phyloP scores from a whole-genome alignment of 495 filamentous ascomycete species.

The Cercophora sp. region DNA sequence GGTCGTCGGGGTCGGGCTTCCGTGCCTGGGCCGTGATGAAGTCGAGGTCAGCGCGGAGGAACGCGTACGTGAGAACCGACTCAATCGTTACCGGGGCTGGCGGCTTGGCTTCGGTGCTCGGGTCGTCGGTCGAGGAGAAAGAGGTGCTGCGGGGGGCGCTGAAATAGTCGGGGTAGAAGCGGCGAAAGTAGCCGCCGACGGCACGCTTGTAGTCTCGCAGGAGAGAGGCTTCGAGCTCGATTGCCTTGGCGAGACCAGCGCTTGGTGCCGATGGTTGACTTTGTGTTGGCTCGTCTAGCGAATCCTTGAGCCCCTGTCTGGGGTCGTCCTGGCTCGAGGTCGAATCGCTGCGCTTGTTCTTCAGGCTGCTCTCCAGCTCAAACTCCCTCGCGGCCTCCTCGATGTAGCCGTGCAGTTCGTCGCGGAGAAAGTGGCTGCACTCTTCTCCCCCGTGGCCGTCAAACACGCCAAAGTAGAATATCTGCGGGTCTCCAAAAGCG shows the following conservation, averaged over 20 bases:
- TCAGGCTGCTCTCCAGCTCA: conserved; percentile 67
- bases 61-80: conserved; percentile 78
- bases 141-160: conserved; percentile 27
- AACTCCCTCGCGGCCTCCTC: conserved; percentile 74
- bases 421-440: conserved; percentile 80
- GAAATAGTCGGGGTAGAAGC: conserved; percentile 74
- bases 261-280: not conserved
- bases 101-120: not conserved
- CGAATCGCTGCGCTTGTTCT: conserved; percentile 20
- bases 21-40: conserved; percentile 82
- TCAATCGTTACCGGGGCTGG: conserved; percentile 44
- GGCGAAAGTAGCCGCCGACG: conserved; percentile 89
- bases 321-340: conserved; percentile 13
- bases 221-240: conserved; percentile 61
- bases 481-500: conserved; percentile 81
- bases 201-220: conserved; percentile 74
- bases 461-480: conserved; percentile 96
- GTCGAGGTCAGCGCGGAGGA: conserved; percentile 86
- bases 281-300: too few species aligned
- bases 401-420: conserved; percentile 82
- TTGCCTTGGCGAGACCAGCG: conserved; percentile 39
- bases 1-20: conserved; percentile 64
- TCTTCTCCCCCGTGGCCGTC: conserved; percentile 93
- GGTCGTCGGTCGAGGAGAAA: not conserved
- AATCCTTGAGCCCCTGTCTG: conserved; percentile 4